These are phyloP conservation scores for Blastocystis sp. DNA, from an alignment of 352 stramenopile genomes.

Conservation along the genomic window DNA sequence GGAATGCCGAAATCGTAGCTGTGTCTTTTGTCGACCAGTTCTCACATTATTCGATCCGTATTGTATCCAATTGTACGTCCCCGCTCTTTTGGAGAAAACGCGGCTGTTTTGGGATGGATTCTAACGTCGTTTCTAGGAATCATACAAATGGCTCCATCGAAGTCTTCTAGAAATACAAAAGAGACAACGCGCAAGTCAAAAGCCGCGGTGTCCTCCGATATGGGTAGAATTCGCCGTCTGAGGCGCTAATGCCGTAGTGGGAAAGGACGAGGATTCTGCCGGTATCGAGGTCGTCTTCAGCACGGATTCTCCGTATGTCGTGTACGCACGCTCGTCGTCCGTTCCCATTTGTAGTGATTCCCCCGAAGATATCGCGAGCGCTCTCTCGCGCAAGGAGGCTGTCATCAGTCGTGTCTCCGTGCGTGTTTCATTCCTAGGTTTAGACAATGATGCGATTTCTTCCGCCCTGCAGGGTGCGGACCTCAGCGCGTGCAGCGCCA, in stretches of 20 bases:
- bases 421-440: background rate
- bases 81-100: background rate
- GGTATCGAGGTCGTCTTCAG: background rate
- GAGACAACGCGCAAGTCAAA: background rate
- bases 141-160: background rate
- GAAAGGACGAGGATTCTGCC: background rate
- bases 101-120: background rate
- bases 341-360: slow-evolving; percentile 6
- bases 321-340: background rate
- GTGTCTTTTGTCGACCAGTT: background rate
- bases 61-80: background rate
- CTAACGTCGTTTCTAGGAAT: background rate
- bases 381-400: background rate
- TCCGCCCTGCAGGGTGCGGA: background rate
- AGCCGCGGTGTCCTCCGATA: background rate
- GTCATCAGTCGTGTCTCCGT: background rate
- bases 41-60: background rate
- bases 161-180: background rate
- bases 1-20: background rate
- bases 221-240: background rate
- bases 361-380: background rate
- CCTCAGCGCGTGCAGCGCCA: background rate
- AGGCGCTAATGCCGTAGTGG: slow-evolving; percentile 1
- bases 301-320: background rate
- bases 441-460: slow-evolving; percentile 4